Evolutionary conservation across 1,139 yeast species (phyloP), one percentile per base, ranked within the genome.

Genomic region (Sugiyamaella sp.): DNA sequence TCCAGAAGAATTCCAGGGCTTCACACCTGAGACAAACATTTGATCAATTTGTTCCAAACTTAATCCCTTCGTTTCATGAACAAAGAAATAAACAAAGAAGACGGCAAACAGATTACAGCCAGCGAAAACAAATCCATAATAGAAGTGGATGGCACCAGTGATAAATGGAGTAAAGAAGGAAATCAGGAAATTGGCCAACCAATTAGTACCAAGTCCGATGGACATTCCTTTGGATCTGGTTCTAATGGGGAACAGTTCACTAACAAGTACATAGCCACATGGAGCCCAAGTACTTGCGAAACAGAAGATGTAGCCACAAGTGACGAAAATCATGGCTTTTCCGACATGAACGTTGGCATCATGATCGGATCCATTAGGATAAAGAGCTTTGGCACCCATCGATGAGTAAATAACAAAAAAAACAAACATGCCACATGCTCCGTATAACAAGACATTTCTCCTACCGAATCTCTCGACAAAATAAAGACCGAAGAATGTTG

Each of bases 241-340:
- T 64, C 91, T 82, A 60, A 86, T 76, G 52, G 96, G 91, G 71
- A 81, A 88, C 39, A 86, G 77, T 72, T 89, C 96, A 38, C 93
- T 84, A 52, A 85, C 80, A 62, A 86, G 84, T 52, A 86, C 86
- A 80, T 83, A 89, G 43, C 85, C 85, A 66, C 85, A 82, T 64
- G 95, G 93, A 58, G 91, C 96, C 95, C 96, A 89, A 6, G 95
- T 84, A 33, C 86, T 80, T 27, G 96, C 93, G 68, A 88, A 89
- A 76, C 81, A 84, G 80, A 86, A 85, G 59, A 89, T 86, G 74
- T 82, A 89, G 57, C 86, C 68, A 70, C 93, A 86, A 29, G 91
- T 82, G 63, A 88, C 80, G 64, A 86, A 84, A 69, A 89, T 85
- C 88, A 82, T 79, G 49, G 63, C 64, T 42, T 58, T 55, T 25